Evolutionary conservation across 225 moss, liverwort and hornwort genomes (phyloP).

Genomic region (Antitrichia curtipendula): DNA sequence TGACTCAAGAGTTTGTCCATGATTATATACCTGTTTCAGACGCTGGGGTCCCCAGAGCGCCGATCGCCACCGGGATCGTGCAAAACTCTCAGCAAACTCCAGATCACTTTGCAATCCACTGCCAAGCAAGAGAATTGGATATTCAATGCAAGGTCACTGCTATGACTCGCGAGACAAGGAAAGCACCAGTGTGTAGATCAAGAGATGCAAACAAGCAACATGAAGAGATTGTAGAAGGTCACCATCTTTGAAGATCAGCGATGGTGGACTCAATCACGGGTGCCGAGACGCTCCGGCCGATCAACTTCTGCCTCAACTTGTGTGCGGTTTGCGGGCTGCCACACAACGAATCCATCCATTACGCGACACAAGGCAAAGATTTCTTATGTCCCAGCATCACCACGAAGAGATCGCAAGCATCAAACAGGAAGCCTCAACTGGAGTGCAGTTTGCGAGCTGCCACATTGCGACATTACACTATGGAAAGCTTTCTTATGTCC

Average conservation of each 20-base stretch:
- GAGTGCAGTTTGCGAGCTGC: conserved; percentile 35
- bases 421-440: conserved; percentile 19
- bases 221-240: not conserved
- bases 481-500: not conserved
- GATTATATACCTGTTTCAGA: conserved; percentile 44
- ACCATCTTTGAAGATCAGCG: conserved; percentile 48
- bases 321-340: conserved; percentile 56
- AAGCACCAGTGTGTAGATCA: not conserved
- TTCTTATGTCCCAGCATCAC: not conserved
- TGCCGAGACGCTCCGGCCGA: conserved; percentile 14
- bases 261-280: conserved; percentile 42
- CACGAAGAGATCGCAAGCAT: not conserved
- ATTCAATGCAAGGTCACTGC: not conserved
- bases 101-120: conserved; percentile 88
- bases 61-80: conserved; percentile 75
- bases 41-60: conserved; percentile 88
- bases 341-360: not conserved
- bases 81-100: conserved; percentile 76
- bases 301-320: conserved; percentile 56
- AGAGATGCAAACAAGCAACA: not conserved
- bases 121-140: conserved; percentile 1
- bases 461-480: not conserved
- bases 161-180: not conserved
- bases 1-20: not conserved
- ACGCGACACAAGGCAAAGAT: not conserved